A percentile compares a stretch with the other conserved stretches of the same genome.
These are phyloP conservation scores for Starmerella scarabaei DNA, from an alignment of 805 yeast species.

Conservation along the genomic window DNA sequence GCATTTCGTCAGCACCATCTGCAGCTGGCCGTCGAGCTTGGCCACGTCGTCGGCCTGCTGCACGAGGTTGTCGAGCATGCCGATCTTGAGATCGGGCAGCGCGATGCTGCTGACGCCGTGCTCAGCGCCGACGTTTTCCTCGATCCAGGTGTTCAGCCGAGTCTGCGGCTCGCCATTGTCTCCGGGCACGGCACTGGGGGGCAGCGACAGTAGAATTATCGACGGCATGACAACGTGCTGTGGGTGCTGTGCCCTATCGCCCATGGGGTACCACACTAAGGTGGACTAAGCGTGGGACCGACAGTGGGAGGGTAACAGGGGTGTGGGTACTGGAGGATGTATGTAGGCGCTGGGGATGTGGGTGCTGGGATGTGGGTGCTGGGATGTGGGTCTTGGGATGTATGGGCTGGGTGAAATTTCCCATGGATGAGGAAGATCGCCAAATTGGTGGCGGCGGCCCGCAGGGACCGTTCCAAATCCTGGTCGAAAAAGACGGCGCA, in stretches of 20 bases:
- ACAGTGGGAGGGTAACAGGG: no score
- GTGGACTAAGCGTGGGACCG: no score
- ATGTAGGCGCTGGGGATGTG: no score
- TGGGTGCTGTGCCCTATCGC: no score
- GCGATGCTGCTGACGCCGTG: conserved; percentile 44
- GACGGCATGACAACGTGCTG: conserved; percentile 14
- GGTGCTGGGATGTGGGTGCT: no score
- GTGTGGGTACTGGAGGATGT: no score
- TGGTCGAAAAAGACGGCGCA: conserved; percentile 10
- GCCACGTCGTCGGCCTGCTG: conserved; percentile 80
- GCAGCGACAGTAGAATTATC: conserved; percentile 38
- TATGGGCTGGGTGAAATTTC: no score
- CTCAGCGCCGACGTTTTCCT: conserved; percentile 26
- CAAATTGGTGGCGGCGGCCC: not conserved
- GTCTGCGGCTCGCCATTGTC: conserved; percentile 29
- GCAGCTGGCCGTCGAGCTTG: conserved; percentile 70
- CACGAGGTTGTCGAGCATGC: conserved; percentile 84
- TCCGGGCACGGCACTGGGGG: conserved; percentile 32
- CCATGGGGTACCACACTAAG: no score
- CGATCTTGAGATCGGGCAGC: conserved; percentile 81
- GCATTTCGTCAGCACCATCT: conserved; percentile 54
- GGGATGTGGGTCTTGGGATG: no score
- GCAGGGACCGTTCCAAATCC: not conserved
- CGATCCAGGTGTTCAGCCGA: conserved; percentile 27
- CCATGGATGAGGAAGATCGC: no score